Evolutionary conservation across 192 early-diverging fungal species (phyloP), one percentile per base, ranked within the genome.

Genomic region (Cetraspora pellucida): DNA sequence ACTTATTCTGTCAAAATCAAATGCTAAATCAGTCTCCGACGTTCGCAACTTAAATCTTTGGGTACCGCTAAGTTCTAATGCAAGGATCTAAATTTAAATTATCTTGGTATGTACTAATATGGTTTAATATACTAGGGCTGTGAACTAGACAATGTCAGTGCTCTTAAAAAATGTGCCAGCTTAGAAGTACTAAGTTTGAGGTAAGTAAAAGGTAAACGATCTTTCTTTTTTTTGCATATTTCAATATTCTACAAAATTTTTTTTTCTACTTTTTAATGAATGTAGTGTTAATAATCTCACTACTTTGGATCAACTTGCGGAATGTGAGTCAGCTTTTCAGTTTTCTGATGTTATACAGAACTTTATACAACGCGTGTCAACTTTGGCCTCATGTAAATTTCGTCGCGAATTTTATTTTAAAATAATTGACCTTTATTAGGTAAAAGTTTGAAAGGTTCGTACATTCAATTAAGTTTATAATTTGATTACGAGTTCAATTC

Each of bases 241-340:
- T 13, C 4, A 49, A 73, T n/a, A 31, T 16, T 14, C 55, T 21
- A 55, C 19, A 31, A 30, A 44, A 6, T 27, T 44, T 45, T 43
- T 55, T 28, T 59, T 54, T 50, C 10, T 72, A 2, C 21, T 55
- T 11, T 72, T 55, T 55, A 27, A 47, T 37, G 37, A 37, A 37
- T 46, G 1, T 54, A 75, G 74, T 75, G 74, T 75, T 19, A 75
- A 75, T 64, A 75, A 75, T 49, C 61, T 75, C 25, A 75, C 59
- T 64, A 2, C 74, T 25, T 63, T 75, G 47, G 74, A 60, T 30
- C 44, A 75, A 58, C 74, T 75, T 30, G 61, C 59, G 23, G 59
- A 75, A 63, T 75, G 74, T 75, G 52, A 74, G 72, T 74, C 31
- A 43, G 55, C 57, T 54, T 59, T 72, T 23, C 25, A 50, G 31